Evolutionary conservation across 768 basidiomycete genomes (phyloP).

Genomic region (Imleria badia): DNA sequence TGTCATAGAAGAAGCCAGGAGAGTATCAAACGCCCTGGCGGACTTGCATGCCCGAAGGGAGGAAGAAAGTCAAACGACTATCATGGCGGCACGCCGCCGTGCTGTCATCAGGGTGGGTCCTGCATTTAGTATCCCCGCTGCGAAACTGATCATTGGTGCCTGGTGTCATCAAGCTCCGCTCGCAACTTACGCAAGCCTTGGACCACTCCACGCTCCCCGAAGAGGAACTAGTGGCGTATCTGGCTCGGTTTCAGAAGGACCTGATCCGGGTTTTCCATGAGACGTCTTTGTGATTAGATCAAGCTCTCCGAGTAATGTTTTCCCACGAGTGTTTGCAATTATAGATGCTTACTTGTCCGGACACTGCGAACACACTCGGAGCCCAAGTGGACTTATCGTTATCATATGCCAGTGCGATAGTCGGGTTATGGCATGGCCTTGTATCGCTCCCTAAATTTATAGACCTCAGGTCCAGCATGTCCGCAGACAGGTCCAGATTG

Average conservation of each 20-base stretch:
- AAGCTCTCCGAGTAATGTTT: neutral
- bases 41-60: conserved; percentile 56
- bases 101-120: conserved; percentile 61
- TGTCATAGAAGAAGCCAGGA: conserved; percentile 60
- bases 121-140: neutral
- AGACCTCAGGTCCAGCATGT: neutral
- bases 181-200: conserved; percentile 71
- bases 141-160: neutral
- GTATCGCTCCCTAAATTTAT: neutral
- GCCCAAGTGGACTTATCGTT: neutral
- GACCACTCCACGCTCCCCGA: conserved; percentile 75
- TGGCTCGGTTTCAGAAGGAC: conserved; percentile 69
- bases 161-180: conserved; percentile 53
- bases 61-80: conserved; percentile 60
- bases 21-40: conserved; percentile 59
- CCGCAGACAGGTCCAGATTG: conserved; percentile 10
- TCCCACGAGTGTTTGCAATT: conserved; percentile 7
- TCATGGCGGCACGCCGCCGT: conserved; percentile 61
- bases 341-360: neutral
- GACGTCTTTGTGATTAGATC: conserved; percentile 13
- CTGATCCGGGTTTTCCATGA: conserved; percentile 51
- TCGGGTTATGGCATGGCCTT: conserved; percentile 9
- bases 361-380: too few species aligned
- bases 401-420: conserved; percentile 16
- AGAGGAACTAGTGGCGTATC: conserved; percentile 62